Base-by-base conservation (phyloP, 495 filamentous ascomycete species). In the Evernia prunastri region DNA sequence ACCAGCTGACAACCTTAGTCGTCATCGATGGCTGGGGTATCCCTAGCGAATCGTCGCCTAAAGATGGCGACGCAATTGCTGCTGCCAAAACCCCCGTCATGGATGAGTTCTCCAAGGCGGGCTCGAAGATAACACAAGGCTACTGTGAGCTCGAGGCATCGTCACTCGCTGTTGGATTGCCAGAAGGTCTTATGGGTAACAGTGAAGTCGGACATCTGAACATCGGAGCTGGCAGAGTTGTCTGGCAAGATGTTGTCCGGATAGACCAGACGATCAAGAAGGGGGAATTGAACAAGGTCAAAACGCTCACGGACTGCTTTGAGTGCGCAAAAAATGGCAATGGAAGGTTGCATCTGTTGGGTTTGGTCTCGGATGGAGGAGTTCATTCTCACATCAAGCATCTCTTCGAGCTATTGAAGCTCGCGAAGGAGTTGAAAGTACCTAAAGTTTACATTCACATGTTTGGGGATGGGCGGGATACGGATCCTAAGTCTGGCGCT, bases 1-100 rank as follows among this genome's bases (percentile, higher is more conserved):
- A 61, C 10, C 20, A 18, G 63, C 37, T 66, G 56, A 71, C 66
- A 8, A 45, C 15, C 49, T 66, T 64, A 89, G 90, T 97, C 82
- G 92, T 96, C 75, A 97, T 97, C 80, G 95, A 98, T 79, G 94
- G 94, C 67, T 98, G 94, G 94, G 94, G 94, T 74, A 86, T 97
- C 67, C 83, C 92, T 68, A 83, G 84, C 72, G 86, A 86, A 65
- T 78, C 87, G 49, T 91, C 90, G 20, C 87, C 86, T 61, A 84
- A 86, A 61, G 73, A 93, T 76, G 94, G 94, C 73, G 92, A 98
- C 83, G 94, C 94, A 72, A 97, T 98, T 74, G 84, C 89, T 63
- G 88, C 87, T 66, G 94, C 94, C 66, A 81, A 96, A 68, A 97
- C 94, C 45, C 94, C 94, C 39, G 85, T 85, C 73, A 96, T 96